Conservation (phyloP, 1,284 basidiomycete genomes). For the Marasmius sp. region DNA sequence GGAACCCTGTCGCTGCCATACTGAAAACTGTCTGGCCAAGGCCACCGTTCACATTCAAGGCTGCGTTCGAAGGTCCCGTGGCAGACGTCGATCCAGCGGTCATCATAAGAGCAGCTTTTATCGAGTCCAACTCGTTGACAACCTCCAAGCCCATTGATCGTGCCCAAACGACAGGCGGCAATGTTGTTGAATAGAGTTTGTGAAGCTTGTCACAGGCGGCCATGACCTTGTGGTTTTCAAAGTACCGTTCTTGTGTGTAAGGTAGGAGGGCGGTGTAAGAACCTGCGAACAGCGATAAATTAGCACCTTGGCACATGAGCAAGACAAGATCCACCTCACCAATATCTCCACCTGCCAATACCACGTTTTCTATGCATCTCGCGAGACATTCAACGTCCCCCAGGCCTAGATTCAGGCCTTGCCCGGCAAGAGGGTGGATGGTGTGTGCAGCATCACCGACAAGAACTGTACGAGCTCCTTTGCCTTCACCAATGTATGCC, state of each 20-base stretch:
- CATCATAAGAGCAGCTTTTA: slow-evolving; percentile 85
- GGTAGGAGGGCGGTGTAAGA: slow-evolving; percentile 73
- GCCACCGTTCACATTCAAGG: slow-evolving; percentile 1
- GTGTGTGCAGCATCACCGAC: slow-evolving; percentile 97
- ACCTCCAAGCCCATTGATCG: slow-evolving; percentile 88
- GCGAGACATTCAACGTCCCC: slow-evolving; percentile 79
- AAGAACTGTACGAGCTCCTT: slow-evolving; percentile 75
- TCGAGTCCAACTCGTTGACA: slow-evolving; percentile 80
- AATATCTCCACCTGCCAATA: slow-evolving; percentile 73
- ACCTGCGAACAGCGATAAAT: slow-evolving; percentile 42
- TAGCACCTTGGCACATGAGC: background rate
- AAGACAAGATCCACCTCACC: slow-evolving; percentile 45
- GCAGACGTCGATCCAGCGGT: slow-evolving; percentile 60
- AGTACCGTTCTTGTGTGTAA: slow-evolving; percentile 81
- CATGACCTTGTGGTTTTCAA: slow-evolving; percentile 85
- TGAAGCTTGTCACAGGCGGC: slow-evolving; percentile 86
- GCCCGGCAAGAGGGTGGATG: slow-evolving; percentile 95
- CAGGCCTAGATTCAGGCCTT: slow-evolving; percentile 93
- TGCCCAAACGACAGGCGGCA: slow-evolving; percentile 77
- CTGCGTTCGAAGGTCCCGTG: slow-evolving; percentile 1
- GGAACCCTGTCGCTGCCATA: slow-evolving; percentile 16
- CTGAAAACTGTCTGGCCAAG: slow-evolving; percentile 11
- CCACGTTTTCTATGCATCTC: slow-evolving; percentile 56
- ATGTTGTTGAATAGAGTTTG: slow-evolving; percentile 74
- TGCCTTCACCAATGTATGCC: slow-evolving; percentile 76